Base-by-base conservation (phyloP, 495 filamentous ascomycete species). In the Trichocladium uniseriatum region DNA sequence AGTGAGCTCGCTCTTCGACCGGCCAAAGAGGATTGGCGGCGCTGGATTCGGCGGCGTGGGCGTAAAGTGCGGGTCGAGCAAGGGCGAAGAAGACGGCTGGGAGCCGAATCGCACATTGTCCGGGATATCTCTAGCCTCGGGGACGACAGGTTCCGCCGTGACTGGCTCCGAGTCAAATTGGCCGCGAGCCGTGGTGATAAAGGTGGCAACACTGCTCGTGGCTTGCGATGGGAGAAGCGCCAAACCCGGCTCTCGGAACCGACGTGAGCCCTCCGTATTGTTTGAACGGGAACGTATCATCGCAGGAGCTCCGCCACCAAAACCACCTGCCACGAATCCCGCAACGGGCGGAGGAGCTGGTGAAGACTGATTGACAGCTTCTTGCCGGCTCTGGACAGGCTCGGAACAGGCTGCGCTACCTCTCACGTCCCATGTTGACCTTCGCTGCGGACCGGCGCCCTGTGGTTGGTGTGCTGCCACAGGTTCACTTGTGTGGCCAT, bases 1-100 rank as follows among this genome's bases (percentile, higher is more conserved):
- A 16, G 66, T 67, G 28, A 79, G 64, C 52, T 79, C 69, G 45
- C 74, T 77, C 60, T 67, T 75, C 10, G 73, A 70, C 46, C 72
- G 61, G 10, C 63, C 68, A 22, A 76, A 68, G 14, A 65, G 65
- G 14, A 69, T 59, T 0, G 55, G 42, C n/a, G 64, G 58, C 15
- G 62, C 46, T 9, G 60, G 42, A 31, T 57, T 69, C 4, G 62
- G 68, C 27, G 63, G 61, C 5, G 69, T 71, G 16, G 70, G 69
- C 21, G 53, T 64, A 43, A 70, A 66, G n/a, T 53, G 53, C n/a
- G 54, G 21, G 10, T 68, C 59, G 5, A 62, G 60, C 6, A 66
- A 19, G 2, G 58, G 59, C 32, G 59, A 50, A 29, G 59, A 48
- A 5, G 59, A 54, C 21, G 47, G 57, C 31, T 60, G 56, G 10